Conservation (phyloP, 1,284 basidiomycete species). For the Earliella scabrosa region DNA sequence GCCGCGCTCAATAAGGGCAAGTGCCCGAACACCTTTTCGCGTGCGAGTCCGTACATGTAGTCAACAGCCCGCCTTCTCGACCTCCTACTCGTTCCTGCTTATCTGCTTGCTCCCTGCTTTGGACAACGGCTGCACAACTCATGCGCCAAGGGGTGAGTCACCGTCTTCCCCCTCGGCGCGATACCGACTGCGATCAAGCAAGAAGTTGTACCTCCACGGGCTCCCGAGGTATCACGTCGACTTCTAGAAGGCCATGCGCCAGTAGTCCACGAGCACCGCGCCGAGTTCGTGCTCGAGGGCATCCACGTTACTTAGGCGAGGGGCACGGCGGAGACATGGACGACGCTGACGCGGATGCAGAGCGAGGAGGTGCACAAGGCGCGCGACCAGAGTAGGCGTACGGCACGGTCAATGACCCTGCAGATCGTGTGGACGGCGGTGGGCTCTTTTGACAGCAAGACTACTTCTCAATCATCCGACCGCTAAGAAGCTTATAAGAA, state of each 20-base stretch:
- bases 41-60: too few relatives aligned
- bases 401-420: slow-evolving; percentile 71
- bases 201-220: slow-evolving; percentile 91
- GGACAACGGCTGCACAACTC: too few relatives aligned
- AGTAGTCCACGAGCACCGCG: slow-evolving; percentile 88
- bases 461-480: slow-evolving; percentile 64
- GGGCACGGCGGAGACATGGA: slow-evolving; percentile 18
- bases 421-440: slow-evolving; percentile 59
- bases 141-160: slow-evolving; percentile 81
- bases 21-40: too few relatives aligned
- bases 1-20: too few relatives aligned
- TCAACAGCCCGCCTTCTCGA: too few relatives aligned
- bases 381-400: slow-evolving; percentile 82
- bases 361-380: slow-evolving; percentile 44
- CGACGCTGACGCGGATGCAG: slow-evolving; percentile 23
- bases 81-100: too few relatives aligned
- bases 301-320: slow-evolving; percentile 53
- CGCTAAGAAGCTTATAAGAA: slow-evolving; percentile 64
- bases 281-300: slow-evolving; percentile 89
- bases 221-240: slow-evolving; percentile 90
- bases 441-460: slow-evolving; percentile 73
- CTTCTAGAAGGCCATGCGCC: slow-evolving; percentile 84
- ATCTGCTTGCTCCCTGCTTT: too few relatives aligned
- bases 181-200: too few relatives aligned
- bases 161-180: too few relatives aligned